Base-by-base conservation (phyloP, 495 filamentous ascomycete genomes). In the Penicillium steckii region DNA sequence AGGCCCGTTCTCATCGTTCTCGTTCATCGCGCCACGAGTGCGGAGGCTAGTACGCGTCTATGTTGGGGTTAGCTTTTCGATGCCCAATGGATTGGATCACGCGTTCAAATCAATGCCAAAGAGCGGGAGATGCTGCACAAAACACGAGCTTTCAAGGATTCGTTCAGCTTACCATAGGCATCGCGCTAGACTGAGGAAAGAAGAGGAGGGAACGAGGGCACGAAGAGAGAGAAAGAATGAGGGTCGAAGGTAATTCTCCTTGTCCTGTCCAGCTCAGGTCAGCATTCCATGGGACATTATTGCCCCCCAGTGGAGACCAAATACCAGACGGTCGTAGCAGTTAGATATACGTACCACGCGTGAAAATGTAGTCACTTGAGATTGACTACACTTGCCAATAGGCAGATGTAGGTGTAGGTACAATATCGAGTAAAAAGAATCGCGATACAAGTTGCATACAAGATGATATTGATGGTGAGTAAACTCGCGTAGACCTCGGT, bases 1-100 rank as follows among this genome's bases (percentile, higher is more conserved):
- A 21, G 78, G 83, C 41, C 69, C 73, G 62, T 95, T 96, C 78
- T 97, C 94, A 64, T 96, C 94, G 63, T 96, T 96, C 72, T 96
- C 91, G 67, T 97, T 93, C 61, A 85, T 85, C 52, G 85, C 72
- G 57, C 82, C 79, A 71, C 91, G 84, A 49, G 77, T 76, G 56
- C 85, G 78, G 59, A 79, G 69, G 46, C 73, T 71, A 37, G 33
- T 37, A 56, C 85, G 79, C 64, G 72, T 75, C 82, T 85, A 57
- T 24, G 49, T 19, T 24, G 24, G 10, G 19, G 55, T 61, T 44
- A 65, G 61, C 60, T 46, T 49, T 25, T 4, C 22, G 9, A 5
- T 25, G 33, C 6, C 17, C 17, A 43, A 22, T 17, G 42, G 3
- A 29, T 2, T 4, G 26, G 22, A 50, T 15, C 24, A 59, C 59